Base-by-base conservation (phyloP, 768 basidiomycete genomes). In the Boletus tylopilopsis region DNA sequence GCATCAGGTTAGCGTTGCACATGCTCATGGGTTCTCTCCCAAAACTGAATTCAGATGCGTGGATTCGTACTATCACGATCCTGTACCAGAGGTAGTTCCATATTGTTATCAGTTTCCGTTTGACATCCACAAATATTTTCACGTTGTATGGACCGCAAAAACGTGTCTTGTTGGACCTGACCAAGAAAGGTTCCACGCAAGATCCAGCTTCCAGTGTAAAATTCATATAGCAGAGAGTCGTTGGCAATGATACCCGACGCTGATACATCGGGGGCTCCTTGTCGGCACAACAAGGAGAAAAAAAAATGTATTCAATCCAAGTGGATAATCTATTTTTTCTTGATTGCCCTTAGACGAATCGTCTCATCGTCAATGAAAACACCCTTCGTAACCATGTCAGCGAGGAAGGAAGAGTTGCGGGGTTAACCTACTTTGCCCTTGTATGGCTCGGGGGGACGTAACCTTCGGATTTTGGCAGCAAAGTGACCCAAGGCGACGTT, bases 311-410 rank as follows among this genome's bases (percentile, higher is more conserved):
- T 53, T 48, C 38, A 35, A 42, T 35, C 32, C 36, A 46, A 29
- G 29, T 15, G 40, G 19, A 38, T 50, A 58, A 41, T 69, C 78
- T 90, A 96, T 75, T 96, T 96, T 81, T 95, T 97, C 77, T 93
- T 94, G 51, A 94, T 85, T 54, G 83, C 82, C 73, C 90, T 96
- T 54, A 96, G 85, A 64, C 87, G 81, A 61, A 97, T 87, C 45
- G 85, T 87, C 69, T 99, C 95, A 61, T 84, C 79, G n/a, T 90
- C 94, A 45, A 97, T 81, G 60, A 97, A 95, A 52, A 97, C 85
- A 55, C 94, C 94, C 90, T 98, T 55, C 16, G 19, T 49, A 25
- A 24, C 42, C 39, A 49, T 37, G 23, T 50, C 33, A 53, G 53
- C n/a, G 21, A 37, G 32, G 38, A 42, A 27, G 23, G 18, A 27